A percentile compares a stretch with the other conserved stretches of the same genome.
phyloP scores from a whole-genome alignment of 176 grass and related monocot genomes.

The Luzula sylvatica region DNA sequence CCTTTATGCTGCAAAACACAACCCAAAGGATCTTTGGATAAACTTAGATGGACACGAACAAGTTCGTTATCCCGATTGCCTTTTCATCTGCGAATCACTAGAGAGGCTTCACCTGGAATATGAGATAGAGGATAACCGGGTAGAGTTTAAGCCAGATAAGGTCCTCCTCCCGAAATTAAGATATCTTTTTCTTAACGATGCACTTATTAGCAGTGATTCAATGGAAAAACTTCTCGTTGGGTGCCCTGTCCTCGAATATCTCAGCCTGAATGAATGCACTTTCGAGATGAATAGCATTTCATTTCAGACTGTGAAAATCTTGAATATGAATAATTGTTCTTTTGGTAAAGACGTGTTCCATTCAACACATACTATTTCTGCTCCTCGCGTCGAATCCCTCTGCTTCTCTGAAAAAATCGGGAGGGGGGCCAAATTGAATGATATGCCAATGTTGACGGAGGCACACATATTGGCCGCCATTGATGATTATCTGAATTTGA shows the following conservation, averaged over 20 bases:
- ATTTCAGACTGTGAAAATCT: background rate
- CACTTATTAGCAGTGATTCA: background rate
- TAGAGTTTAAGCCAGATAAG: background rate
- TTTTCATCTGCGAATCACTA: background rate
- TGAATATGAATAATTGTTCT: background rate
- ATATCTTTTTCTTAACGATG: background rate
- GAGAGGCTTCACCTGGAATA: background rate
- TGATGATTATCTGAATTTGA: background rate
- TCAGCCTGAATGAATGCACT: background rate
- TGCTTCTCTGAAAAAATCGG: background rate
- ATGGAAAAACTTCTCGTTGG: background rate
- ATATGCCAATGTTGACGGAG: background rate
- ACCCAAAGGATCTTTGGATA: background rate
- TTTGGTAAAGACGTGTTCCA: background rate
- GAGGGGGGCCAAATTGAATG: background rate
- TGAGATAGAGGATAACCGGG: background rate
- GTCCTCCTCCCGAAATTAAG: background rate
- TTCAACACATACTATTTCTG: background rate
- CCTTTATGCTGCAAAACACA: background rate
- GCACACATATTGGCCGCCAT: background rate
- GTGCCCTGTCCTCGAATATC: background rate
- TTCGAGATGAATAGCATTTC: background rate
- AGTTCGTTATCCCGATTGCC: background rate
- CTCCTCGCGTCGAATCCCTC: background rate
- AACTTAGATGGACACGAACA: background rate